phyloP scores from a whole-genome alignment of 306 rosid genomes.

The Citrullus mucosospermus region DNA sequence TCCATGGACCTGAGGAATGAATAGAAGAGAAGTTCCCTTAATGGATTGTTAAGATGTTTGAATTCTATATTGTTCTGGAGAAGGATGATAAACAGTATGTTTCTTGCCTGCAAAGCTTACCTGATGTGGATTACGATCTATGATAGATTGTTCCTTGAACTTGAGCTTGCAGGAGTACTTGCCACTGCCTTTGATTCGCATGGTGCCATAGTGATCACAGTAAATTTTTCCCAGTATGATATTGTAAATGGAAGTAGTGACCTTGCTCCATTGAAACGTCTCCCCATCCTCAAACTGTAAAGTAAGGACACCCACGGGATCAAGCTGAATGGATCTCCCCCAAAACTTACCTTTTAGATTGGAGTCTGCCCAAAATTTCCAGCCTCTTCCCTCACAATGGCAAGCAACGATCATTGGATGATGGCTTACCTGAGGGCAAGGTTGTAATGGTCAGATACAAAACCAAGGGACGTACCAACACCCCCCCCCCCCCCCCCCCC shows the following conservation, averaged over 20 bases:
- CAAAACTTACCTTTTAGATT: conserved; percentile 95
- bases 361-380: conserved; percentile 98
- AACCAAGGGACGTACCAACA: conserved; percentile 8
- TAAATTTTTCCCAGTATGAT: conserved; percentile 89
- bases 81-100: not conserved
- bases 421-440: conserved; percentile 77
- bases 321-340: conserved; percentile 97
- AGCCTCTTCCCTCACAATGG: conserved; percentile 87
- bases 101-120: conserved; percentile 20
- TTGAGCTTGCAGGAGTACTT: conserved; percentile 92
- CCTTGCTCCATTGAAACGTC: conserved; percentile 96
- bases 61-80: not conserved
- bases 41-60: not conserved
- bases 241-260: conserved; percentile 95
- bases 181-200: conserved; percentile 92
- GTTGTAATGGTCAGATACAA: conserved; percentile 29
- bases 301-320: conserved; percentile 89
- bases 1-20: conserved; percentile 71
- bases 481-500: not conserved
- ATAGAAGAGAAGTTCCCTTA: not conserved
- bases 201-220: conserved; percentile 95
- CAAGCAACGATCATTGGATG: conserved; percentile 98
- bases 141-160: conserved; percentile 98
- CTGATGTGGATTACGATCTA: conserved; percentile 95
- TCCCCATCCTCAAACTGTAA: conserved; percentile 91